phyloP scores from a whole-genome alignment of 2,329 filamentous ascomycete species.

The Microcera coccophila region DNA sequence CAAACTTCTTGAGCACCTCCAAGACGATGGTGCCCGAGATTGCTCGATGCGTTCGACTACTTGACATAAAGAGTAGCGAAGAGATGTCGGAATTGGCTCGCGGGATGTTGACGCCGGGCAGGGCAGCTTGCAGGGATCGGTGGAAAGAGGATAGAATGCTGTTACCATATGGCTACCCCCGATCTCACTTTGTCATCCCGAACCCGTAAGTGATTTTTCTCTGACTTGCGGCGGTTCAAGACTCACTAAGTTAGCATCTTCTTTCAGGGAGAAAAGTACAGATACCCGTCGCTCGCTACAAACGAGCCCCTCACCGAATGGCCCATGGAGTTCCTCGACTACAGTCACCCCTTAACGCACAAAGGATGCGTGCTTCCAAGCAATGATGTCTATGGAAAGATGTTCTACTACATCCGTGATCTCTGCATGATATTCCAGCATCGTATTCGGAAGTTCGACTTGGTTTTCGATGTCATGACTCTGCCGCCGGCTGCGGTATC shows the following conservation, averaged over 20 bases:
- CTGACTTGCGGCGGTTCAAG: neutral
- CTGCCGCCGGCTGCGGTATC: neutral
- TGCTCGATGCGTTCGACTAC: neutral
- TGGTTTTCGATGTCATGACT: neutral
- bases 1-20: neutral
- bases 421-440: conserved; percentile 20
- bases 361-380: too few species aligned
- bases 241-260: conserved; percentile 16
- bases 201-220: conserved; percentile 22
- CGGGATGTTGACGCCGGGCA: neutral
- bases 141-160: conserved; percentile 24
- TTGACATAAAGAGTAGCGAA: neutral
- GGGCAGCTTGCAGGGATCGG: conserved; percentile 11
- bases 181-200: conserved; percentile 5
- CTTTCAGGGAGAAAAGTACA: neutral
- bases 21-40: neutral
- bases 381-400: conserved; percentile 29
- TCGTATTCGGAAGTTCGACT: conserved; percentile 1
- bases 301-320: conserved; percentile 27
- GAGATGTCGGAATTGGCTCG: neutral
- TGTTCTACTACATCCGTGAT: conserved; percentile 26
- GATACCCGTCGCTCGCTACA: conserved; percentile 6
- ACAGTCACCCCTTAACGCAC: conserved; percentile 7
- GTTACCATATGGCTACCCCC: conserved; percentile 20
- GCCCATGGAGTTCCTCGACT: conserved; percentile 25